Evolutionary conservation across 139 green algal genomes (phyloP), one percentile per base, ranked within the genome.

Genomic region (Coelastrella sp.): DNA sequence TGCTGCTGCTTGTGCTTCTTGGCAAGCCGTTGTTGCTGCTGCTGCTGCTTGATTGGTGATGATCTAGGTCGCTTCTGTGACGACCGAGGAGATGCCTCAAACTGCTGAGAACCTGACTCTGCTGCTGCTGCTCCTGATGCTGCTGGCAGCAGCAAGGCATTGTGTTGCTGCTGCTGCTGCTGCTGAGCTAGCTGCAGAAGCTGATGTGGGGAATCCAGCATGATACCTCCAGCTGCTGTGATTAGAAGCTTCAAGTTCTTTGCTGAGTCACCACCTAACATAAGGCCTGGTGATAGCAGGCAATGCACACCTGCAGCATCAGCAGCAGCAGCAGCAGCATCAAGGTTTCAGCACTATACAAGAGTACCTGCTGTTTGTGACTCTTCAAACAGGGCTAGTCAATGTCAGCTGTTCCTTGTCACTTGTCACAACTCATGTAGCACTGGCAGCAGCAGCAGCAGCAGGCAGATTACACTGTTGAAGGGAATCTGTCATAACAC

Each of bases 121-220:
- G 5, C 34, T 41, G 63, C 34, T 76, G 67, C 67, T 50, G 67
- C 67, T 57, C 35, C 67, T n/a, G 38, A 30, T 30, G 68, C 67
- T 76, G 35, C 67, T 76, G 37, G 13, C 23, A 30, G 19, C 23
- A 15, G 19, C 1, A 5, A 6, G 5, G 21, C 7, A 37, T 50
- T 37, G 11, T 63, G 37, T 6, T 35, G 48, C 23, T 37, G 41
- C 41, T 62, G 43, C 25, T 64, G 27, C 27, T 81, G 73, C 48
- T 35, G 43, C 3, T 60, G 19, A 23, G 50, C 50, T n/a, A 81
- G 32, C 50, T 81, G 50, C 73, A 67, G 73, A 48, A 81, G 73
- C 73, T 81, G 73, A 30, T 81, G 73, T 40, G 35, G 27, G 15
- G 35, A 50, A 4, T 81, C 50, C 48, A 81, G 50, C 48, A 81